Conservation (phyloP, 2,329 filamentous ascomycete species). For the Aureobasidium sp. region DNA sequence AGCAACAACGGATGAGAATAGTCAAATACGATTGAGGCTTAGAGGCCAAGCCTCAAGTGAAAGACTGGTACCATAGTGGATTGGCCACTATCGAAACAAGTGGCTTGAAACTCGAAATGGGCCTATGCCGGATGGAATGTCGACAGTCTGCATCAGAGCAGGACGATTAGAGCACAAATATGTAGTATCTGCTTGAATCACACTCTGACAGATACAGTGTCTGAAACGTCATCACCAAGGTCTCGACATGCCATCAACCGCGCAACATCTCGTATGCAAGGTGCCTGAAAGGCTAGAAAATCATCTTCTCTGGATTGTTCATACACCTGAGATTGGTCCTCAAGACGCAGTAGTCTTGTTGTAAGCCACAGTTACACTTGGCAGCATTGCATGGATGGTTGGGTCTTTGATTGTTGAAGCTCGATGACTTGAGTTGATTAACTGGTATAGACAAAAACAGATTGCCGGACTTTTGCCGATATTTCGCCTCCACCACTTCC, state of each 20-base stretch:
- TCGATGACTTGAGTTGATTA: background rate
- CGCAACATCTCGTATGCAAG: too few relatives aligned
- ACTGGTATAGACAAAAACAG: background rate
- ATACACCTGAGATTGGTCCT: background rate
- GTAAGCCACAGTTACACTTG: background rate
- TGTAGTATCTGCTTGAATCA: too few relatives aligned
- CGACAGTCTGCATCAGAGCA: too few relatives aligned
- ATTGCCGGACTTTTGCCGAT: background rate
- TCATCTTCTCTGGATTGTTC: too few relatives aligned
- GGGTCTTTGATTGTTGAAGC: background rate
- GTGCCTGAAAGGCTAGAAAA: too few relatives aligned
- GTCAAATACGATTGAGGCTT: background rate
- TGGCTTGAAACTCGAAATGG: background rate
- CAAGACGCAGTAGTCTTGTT: background rate
- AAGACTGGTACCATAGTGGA: background rate
- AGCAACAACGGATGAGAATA: background rate
- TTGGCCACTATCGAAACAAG: too few relatives aligned
- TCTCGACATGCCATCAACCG: too few relatives aligned
- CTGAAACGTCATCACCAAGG: too few relatives aligned
- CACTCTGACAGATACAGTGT: too few relatives aligned
- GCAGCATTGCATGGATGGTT: background rate
- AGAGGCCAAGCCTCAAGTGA: background rate
- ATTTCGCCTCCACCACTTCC: background rate
- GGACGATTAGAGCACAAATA: too few relatives aligned
- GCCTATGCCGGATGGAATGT: too few relatives aligned